Evolutionary conservation across 2,329 filamentous ascomycete genomes (phyloP).

Genomic region (Thermochaetoides dissita): DNA sequence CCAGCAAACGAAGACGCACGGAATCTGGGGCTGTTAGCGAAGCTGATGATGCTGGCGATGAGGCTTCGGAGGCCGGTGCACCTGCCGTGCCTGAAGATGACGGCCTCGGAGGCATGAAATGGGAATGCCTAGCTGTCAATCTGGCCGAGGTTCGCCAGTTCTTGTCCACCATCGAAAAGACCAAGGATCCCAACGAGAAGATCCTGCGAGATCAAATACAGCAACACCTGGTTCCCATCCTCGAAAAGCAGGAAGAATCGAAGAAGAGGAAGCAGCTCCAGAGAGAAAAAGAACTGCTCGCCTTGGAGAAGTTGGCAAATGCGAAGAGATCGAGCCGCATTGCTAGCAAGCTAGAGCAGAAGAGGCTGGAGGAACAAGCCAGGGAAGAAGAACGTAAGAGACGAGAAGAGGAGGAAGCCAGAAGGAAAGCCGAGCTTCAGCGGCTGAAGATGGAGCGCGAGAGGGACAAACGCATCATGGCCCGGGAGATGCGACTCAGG

Average conservation of each 20-base stretch:
- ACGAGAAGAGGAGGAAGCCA: conserved; percentile 48
- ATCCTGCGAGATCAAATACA: conserved; percentile 56
- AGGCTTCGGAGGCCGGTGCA: conserved; percentile 15
- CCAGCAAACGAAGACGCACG: conserved; percentile 58
- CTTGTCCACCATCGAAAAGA: conserved; percentile 56
- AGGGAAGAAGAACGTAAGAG: conserved; percentile 57
- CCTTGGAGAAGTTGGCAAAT: conserved; percentile 73
- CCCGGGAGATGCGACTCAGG: conserved; percentile 69
- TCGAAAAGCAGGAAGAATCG: conserved; percentile 65
- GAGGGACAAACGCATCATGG: conserved; percentile 65
- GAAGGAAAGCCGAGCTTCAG: conserved; percentile 52
- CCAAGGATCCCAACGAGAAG: conserved; percentile 75
- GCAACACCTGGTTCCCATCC: conserved; percentile 67
- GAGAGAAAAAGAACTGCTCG: conserved; percentile 65
- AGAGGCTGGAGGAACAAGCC: conserved; percentile 57
- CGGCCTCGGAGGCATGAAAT: conserved; percentile 61
- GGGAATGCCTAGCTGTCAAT: conserved; percentile 82
- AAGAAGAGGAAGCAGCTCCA: conserved; percentile 56
- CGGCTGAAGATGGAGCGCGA: conserved; percentile 51
- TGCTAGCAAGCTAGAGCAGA: conserved; percentile 65
- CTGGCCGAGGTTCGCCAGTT: conserved; percentile 64
- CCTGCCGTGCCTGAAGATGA: conserved; percentile 35
- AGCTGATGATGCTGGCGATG: conserved; percentile 25
- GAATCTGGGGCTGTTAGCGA: conserved; percentile 28
- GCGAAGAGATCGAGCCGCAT: conserved; percentile 89